These are phyloP conservation scores for Suillus subaureus DNA, from an alignment of 768 basidiomycete species.

Conservation along the genomic window DNA sequence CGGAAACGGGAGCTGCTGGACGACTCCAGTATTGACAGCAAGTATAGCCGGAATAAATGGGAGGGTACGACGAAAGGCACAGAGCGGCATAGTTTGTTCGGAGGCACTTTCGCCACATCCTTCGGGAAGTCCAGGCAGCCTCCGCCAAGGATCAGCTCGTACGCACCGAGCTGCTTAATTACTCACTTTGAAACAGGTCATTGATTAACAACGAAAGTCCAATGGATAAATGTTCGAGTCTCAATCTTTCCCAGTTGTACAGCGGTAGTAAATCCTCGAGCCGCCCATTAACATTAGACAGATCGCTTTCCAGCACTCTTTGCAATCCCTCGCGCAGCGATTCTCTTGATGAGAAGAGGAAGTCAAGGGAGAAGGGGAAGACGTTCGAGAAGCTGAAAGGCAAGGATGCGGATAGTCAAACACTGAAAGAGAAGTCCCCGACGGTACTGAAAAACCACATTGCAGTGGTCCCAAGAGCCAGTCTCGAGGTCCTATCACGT, in stretches of 20 bases:
- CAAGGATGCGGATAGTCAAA: conserved; percentile 24
- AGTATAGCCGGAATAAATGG: conserved; percentile 43
- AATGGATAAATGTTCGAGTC: conserved; percentile 47
- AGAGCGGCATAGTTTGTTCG: conserved; percentile 85
- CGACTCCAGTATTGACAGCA: conserved; percentile 21
- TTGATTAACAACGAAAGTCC: conserved; percentile 36
- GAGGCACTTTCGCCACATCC: conserved; percentile 59
- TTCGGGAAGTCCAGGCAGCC: conserved; percentile 79
- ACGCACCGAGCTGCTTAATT: conserved; percentile 31
- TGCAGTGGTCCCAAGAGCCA: background rate
- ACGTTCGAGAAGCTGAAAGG: conserved; percentile 19
- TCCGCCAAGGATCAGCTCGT: conserved; percentile 71
- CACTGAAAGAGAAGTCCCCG: conserved; percentile 15
- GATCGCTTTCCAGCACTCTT: conserved; percentile 26
- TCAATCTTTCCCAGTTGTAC: conserved; percentile 53
- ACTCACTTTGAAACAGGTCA: conserved; percentile 21
- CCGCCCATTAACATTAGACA: conserved; percentile 45
- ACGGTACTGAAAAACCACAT: background rate
- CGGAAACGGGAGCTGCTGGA: conserved; percentile 27
- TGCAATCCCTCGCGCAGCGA: conserved; percentile 25
- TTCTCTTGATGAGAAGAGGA: conserved; percentile 25
- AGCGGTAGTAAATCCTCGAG: conserved; percentile 46
- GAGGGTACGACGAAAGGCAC: conserved; percentile 45
- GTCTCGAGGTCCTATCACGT: conserved; percentile 34
- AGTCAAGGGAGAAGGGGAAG: conserved; percentile 27